Percentiles rank a stretch among this genome's conserved stretches.
Evolutionary conservation across 31 red algal genomes (phyloP).

Genomic region (Odonthalia washingtoniensis): DNA sequence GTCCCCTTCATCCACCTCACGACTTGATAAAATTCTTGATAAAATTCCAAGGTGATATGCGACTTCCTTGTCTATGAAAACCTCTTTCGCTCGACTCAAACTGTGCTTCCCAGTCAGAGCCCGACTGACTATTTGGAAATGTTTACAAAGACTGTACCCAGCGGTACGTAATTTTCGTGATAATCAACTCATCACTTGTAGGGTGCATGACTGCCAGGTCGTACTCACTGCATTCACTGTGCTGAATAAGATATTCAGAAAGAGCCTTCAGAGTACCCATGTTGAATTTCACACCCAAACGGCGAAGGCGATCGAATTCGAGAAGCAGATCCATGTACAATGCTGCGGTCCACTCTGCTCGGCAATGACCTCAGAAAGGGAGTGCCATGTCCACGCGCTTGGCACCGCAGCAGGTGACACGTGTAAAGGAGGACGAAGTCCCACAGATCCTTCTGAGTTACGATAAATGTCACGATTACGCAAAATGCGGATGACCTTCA

Average conservation of each 20-base stretch:
- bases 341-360: not conserved
- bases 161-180: not conserved
- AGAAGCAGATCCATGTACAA: not conserved
- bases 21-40: not conserved
- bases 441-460: not conserved
- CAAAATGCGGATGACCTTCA: not conserved
- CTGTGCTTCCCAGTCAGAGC: not conserved
- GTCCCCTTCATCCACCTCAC: not conserved
- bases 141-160: constrained; percentile 24
- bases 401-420: not conserved
- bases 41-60: constrained; percentile 20
- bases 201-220: not conserved
- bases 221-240: not conserved
- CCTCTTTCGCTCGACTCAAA: not conserved
- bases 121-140: not conserved
- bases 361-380: not conserved
- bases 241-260: not conserved
- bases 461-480: not conserved
- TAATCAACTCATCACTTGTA: not conserved
- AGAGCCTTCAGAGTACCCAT: not conserved
- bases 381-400: not conserved
- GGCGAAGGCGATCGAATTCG: constrained; percentile 27
- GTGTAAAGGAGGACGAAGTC: not conserved
- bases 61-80: constrained; percentile 24
- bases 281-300: constrained; percentile 42